phyloP scores from a whole-genome alignment of 805 yeast genomes.

The Candida insectorum region DNA sequence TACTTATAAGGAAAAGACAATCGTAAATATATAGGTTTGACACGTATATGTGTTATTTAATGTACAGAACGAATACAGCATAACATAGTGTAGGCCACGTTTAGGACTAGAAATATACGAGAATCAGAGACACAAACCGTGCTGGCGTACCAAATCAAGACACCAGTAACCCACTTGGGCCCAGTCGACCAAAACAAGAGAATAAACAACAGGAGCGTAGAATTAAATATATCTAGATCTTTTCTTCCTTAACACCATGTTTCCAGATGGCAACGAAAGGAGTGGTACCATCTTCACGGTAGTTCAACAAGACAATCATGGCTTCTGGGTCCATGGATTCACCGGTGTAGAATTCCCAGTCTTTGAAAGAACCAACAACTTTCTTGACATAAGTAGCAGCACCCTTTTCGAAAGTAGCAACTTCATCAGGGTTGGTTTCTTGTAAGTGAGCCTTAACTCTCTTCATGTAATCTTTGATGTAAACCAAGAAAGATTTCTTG shows the following conservation, averaged over 20 bases:
- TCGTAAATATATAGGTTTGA: too few relatives aligned
- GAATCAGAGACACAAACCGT: too few relatives aligned
- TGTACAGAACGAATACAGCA: too few relatives aligned
- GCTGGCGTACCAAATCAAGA: background rate
- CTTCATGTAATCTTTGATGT: constrained; percentile 99
- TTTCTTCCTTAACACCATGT: constrained; percentile 89
- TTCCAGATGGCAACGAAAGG: constrained; percentile 98
- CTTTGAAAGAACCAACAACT: constrained; percentile 91
- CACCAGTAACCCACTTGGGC: too few relatives aligned
- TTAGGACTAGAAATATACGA: too few relatives aligned
- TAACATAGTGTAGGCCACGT: too few relatives aligned
- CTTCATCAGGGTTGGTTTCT: constrained; percentile 84
- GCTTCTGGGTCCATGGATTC: constrained; percentile 99
- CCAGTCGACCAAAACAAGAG: background rate
- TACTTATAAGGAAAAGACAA: constrained; percentile 31
- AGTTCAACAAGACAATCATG: constrained; percentile 96
- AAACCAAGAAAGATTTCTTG: constrained; percentile 95
- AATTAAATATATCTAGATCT: constrained; percentile 54
- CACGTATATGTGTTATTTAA: too few relatives aligned
- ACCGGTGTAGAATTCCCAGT: constrained; percentile 99
- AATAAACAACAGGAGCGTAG: too few relatives aligned
- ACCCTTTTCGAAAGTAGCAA: constrained; percentile 93
- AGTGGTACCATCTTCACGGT: constrained; percentile 99
- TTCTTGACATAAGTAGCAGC: constrained; percentile 95
- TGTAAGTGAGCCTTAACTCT: constrained; percentile 84